phyloP scores from a whole-genome alignment of 345 rosid species.

The Brassica rapa region DNA sequence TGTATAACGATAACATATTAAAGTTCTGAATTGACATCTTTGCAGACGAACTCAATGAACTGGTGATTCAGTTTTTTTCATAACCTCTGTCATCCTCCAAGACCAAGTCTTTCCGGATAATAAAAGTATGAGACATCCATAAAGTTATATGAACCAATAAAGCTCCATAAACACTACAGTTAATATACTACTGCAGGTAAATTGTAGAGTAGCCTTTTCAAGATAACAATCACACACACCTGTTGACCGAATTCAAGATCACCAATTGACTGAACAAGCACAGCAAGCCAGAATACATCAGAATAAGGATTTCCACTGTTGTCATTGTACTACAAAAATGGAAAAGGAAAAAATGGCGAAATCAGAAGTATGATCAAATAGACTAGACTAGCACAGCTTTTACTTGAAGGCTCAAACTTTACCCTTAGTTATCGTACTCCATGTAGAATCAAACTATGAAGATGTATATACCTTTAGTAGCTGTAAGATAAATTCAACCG shows the following conservation, averaged over 20 bases:
- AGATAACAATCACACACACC: slow-evolving; percentile 53
- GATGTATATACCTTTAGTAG: slow-evolving; percentile 70
- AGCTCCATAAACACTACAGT: background rate
- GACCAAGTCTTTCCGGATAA: background rate
- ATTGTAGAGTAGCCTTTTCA: slow-evolving; percentile 16
- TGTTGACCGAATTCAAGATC: slow-evolving; percentile 91
- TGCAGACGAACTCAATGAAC: slow-evolving; percentile 7
- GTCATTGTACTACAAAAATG: slow-evolving; percentile 77
- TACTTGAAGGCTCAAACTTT: slow-evolving; percentile 12
- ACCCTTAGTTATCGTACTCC: background rate
- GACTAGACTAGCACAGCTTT: slow-evolving; percentile 17
- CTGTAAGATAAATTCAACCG: slow-evolving; percentile 92
- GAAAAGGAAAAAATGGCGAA: slow-evolving; percentile 19
- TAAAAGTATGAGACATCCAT: slow-evolving; percentile 9
- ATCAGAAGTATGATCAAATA: slow-evolving; percentile 9
- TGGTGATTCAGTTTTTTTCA: slow-evolving; percentile 6
- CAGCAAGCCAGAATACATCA: slow-evolving; percentile 96
- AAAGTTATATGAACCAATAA: background rate
- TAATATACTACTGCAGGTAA: background rate
- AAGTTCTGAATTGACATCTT: slow-evolving; percentile 19
- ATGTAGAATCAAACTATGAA: slow-evolving; percentile 13
- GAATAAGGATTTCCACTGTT: slow-evolving; percentile 91
- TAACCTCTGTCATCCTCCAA: slow-evolving; percentile 6
- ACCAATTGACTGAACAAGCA: slow-evolving; percentile 85
- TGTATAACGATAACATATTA: slow-evolving; percentile 1